phyloP scores from a whole-genome alignment of 306 rosid species.

The Vicia villosa region DNA sequence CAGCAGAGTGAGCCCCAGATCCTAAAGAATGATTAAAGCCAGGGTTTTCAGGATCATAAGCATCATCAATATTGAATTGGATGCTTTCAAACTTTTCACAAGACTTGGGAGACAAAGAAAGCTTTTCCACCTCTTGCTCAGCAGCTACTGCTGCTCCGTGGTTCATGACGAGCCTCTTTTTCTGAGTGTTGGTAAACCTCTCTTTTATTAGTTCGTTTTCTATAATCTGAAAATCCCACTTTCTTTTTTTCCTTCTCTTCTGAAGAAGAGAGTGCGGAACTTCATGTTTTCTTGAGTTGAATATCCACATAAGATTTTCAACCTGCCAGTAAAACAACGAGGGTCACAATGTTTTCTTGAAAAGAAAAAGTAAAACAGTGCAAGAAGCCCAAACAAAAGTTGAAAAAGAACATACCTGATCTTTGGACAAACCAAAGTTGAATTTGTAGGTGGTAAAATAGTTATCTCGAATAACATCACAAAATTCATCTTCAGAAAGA shows the following conservation, averaged over 20 bases:
- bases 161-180: slow-evolving; percentile 18
- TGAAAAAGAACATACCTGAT: slow-evolving; percentile 49
- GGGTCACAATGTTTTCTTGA: too few relatives aligned
- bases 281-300: slow-evolving; percentile 32
- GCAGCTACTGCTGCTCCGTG: slow-evolving; percentile 15
- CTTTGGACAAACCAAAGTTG: slow-evolving; percentile 49
- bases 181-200: slow-evolving; percentile 15
- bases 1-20: neutral
- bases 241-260: slow-evolving; percentile 1
- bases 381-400: slow-evolving; percentile 18
- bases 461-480: slow-evolving; percentile 50
- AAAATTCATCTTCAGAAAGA: slow-evolving; percentile 49
- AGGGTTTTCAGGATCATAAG: slow-evolving; percentile 41
- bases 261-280: neutral
- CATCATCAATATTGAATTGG: slow-evolving; percentile 22
- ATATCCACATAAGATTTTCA: slow-evolving; percentile 45
- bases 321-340: slow-evolving; percentile 43
- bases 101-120: slow-evolving; percentile 23
- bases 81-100: slow-evolving; percentile 19
- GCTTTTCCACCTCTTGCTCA: slow-evolving; percentile 23
- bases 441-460: slow-evolving; percentile 42
- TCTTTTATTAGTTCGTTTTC: slow-evolving; percentile 24
- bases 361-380: slow-evolving; percentile 13
- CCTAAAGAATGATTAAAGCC: slow-evolving; percentile 30
- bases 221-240: neutral